Percentiles rank a stretch among this genome's conserved stretches.
phyloP scores from a whole-genome alignment of 192 early-diverging fungal species.

The Borealophlyctis nickersoniae region DNA sequence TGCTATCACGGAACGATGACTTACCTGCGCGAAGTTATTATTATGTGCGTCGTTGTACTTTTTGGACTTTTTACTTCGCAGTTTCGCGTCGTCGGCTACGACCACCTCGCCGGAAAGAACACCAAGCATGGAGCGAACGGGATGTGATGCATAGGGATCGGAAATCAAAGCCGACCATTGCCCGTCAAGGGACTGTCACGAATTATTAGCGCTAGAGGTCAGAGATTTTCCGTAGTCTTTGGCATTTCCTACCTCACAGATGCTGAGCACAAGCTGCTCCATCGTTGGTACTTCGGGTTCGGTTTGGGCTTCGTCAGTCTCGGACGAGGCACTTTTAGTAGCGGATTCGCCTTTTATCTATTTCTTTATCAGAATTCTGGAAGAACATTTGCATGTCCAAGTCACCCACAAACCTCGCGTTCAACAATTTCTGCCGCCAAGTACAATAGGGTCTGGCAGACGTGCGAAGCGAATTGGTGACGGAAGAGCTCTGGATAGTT shows the following conservation, averaged over 20 bases:
- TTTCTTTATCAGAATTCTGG: no score
- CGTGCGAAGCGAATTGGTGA: slow-evolving; percentile 86
- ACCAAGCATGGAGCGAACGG: slow-evolving; percentile 67
- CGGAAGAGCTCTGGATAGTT: slow-evolving; percentile 61
- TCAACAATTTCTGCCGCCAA: slow-evolving; percentile 72
- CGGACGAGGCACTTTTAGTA: slow-evolving; percentile 20
- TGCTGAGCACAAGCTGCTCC: slow-evolving; percentile 55
- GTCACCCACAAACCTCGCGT: no score
- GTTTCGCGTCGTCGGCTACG: slow-evolving; percentile 41
- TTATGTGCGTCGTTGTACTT: slow-evolving; percentile 47
- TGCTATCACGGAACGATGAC: no score
- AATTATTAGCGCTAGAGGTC: no score
- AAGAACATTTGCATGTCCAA: no score
- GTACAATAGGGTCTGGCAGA: slow-evolving; percentile 76
- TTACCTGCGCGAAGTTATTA: background rate
- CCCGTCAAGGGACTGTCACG: no score
- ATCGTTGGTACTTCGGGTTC: slow-evolving; percentile 65
- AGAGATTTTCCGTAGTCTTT: no score
- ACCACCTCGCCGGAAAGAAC: slow-evolving; percentile 65
- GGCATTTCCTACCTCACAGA: slow-evolving; percentile 55
- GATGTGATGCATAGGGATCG: slow-evolving; percentile 73
- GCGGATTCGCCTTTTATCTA: slow-evolving; percentile 15
- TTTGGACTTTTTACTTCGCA: slow-evolving; percentile 76
- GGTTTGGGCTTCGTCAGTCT: slow-evolving; percentile 16
- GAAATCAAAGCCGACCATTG: slow-evolving; percentile 52